phyloP scores from a whole-genome alignment of 2,329 filamentous ascomycete species.

The Nothopassalora personata region DNA sequence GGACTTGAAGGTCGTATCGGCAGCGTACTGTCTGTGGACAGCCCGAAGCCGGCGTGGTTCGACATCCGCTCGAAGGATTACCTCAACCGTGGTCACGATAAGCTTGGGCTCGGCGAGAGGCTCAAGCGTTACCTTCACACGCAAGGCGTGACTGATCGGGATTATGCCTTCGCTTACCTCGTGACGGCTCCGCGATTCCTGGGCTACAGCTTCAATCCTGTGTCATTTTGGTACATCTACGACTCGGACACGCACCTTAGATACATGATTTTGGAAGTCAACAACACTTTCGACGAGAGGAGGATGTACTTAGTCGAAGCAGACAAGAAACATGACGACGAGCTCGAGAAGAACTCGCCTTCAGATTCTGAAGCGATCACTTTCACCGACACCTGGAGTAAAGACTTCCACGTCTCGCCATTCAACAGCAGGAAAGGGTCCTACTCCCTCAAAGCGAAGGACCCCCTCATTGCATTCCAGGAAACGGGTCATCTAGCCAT shows the following conservation, averaged over 20 bases:
- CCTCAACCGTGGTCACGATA: constrained; percentile 50
- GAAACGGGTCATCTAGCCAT: constrained; percentile 35
- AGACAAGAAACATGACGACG: constrained; percentile 16
- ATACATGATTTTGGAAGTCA: constrained; percentile 67
- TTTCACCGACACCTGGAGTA: constrained; percentile 54
- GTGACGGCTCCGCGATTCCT: constrained; percentile 65
- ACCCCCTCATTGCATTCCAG: constrained; percentile 38
- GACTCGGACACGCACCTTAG: constrained; percentile 51
- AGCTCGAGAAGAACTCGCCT: constrained; percentile 1
- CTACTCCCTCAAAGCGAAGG: constrained; percentile 43
- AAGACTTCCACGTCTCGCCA: constrained; percentile 72
- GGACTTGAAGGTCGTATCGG: constrained; percentile 54
- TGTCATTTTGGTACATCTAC: constrained; percentile 77
- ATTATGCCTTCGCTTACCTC: constrained; percentile 64
- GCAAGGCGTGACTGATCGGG: constrained; percentile 53
- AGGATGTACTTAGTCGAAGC: constrained; percentile 58
- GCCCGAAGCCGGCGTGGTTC: constrained; percentile 48
- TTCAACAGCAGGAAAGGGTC: constrained; percentile 57
- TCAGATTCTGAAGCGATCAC: constrained; percentile 17
- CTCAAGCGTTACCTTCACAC: constrained; percentile 53
- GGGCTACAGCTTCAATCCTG: constrained; percentile 68
- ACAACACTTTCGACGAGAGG: constrained; percentile 70
- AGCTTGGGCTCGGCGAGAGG: constrained; percentile 58
- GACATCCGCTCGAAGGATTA: constrained; percentile 57
- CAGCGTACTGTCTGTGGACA: constrained; percentile 50